These are phyloP conservation scores for Eremomyces bilateralis DNA, from an alignment of 495 filamentous ascomycete species.

Conservation along the genomic window DNA sequence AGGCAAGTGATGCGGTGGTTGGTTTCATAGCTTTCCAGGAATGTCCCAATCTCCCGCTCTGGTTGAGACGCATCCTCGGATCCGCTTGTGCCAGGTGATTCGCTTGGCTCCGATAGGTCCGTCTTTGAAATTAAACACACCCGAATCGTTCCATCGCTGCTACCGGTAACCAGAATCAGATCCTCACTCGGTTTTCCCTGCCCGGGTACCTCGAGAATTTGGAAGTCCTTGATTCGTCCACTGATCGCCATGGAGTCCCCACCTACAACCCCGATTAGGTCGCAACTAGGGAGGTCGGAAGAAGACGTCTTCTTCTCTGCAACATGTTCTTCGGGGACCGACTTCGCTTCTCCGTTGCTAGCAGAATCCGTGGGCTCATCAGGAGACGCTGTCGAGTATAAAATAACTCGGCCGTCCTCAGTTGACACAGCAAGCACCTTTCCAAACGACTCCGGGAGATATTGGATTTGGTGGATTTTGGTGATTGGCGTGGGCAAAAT, in stretches of 20 bases:
- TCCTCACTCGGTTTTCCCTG: background rate
- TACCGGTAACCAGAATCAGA: constrained; percentile 46
- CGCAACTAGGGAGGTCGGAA: constrained; percentile 25
- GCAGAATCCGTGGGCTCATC: constrained; percentile 8
- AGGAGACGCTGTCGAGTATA: constrained; percentile 46
- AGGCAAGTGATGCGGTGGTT: constrained; percentile 80
- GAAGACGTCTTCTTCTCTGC: background rate
- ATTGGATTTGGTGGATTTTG: constrained; percentile 66
- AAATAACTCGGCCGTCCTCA: constrained; percentile 73
- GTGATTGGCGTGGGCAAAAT: constrained; percentile 42
- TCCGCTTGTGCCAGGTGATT: too few species aligned
- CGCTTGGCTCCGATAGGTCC: constrained; percentile 10
- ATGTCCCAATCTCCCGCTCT: constrained; percentile 36
- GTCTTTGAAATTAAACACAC: constrained; percentile 30
- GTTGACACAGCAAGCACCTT: constrained; percentile 60
- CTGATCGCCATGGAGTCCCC: constrained; percentile 42
- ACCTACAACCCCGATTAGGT: constrained; percentile 52
- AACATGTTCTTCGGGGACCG: background rate
- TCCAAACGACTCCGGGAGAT: constrained; percentile 22
- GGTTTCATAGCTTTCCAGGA: constrained; percentile 65
- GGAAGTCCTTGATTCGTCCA: constrained; percentile 75
- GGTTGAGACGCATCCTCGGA: constrained; percentile 3
- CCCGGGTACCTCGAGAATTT: background rate
- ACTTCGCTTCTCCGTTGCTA: constrained; percentile 6
- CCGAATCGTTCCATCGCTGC: constrained; percentile 63